Evolutionary conservation across 768 basidiomycete genomes (phyloP).

Genomic region (Leccinellum luteum): DNA sequence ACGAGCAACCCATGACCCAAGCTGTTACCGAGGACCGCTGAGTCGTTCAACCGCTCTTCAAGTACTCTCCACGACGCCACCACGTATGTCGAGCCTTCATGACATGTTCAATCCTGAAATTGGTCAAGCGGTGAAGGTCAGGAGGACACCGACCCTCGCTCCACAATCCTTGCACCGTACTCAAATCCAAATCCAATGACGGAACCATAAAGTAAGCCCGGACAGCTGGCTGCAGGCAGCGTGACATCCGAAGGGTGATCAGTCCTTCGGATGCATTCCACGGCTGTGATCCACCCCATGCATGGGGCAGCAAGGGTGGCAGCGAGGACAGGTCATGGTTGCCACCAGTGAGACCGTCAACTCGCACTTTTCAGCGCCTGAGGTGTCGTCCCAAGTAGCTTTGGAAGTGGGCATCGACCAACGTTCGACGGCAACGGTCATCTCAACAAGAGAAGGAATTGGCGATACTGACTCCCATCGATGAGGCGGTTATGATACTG

Average conservation of each 20-base stretch:
- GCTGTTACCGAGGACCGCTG: slow-evolving; percentile 24
- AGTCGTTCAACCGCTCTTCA: slow-evolving; percentile 25
- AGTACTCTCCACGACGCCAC: slow-evolving; percentile 21
- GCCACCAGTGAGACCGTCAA: slow-evolving; percentile 29
- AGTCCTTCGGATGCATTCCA: slow-evolving; percentile 25
- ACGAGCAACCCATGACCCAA: slow-evolving; percentile 33
- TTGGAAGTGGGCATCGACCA: slow-evolving; percentile 21
- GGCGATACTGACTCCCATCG: slow-evolving; percentile 99
- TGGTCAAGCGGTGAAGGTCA: slow-evolving; percentile 34
- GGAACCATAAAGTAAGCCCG: slow-evolving; percentile 27
- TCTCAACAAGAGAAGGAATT: slow-evolving; percentile 34
- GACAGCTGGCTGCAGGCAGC: slow-evolving; percentile 25
- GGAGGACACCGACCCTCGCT: slow-evolving; percentile 28
- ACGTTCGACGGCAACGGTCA: slow-evolving; percentile 20
- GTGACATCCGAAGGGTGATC: slow-evolving; percentile 28
- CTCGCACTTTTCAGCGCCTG: slow-evolving; percentile 31
- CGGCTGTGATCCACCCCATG: slow-evolving; percentile 25
- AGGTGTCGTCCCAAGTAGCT: slow-evolving; percentile 24
- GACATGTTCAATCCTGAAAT: slow-evolving; percentile 31
- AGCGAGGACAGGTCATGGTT: slow-evolving; percentile 31
- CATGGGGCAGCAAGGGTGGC: slow-evolving; percentile 14
- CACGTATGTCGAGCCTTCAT: slow-evolving; percentile 23
- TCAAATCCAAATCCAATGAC: slow-evolving; percentile 33
- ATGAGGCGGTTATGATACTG: slow-evolving; percentile 98
- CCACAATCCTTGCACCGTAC: slow-evolving; percentile 33